Conservation (phyloP, 2,329 filamentous ascomycete species). For the Chrysoporthe austroafricana region DNA sequence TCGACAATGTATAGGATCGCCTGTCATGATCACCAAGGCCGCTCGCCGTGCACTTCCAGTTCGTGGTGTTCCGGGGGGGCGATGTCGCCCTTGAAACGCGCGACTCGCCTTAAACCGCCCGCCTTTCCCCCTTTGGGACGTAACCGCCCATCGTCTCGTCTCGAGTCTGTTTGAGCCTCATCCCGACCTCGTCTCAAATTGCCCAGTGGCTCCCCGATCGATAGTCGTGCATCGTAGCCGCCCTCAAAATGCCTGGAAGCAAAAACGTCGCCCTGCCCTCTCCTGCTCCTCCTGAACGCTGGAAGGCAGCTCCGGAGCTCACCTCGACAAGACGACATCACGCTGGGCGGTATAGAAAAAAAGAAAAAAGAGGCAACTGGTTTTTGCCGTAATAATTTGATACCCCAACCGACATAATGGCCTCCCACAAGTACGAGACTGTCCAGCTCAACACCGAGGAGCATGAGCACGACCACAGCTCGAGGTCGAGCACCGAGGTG, state of each 20-base stretch:
- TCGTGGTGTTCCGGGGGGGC: neutral
- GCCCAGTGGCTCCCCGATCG: neutral
- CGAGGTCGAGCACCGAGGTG: conserved; percentile 42
- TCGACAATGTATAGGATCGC: neutral
- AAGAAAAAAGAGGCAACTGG: conserved; percentile 16
- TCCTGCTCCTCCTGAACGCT: neutral
- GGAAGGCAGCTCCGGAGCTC: conserved; percentile 11
- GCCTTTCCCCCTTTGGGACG: neutral
- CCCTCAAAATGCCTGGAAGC: conserved; percentile 8
- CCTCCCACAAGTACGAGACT: conserved; percentile 37
- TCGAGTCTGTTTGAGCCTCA: conserved; percentile 28
- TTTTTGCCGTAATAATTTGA: conserved; percentile 13
- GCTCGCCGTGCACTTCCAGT: neutral
- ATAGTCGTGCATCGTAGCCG: conserved; percentile 8
- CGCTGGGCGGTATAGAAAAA: conserved; percentile 22
- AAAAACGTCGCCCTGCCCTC: conserved; percentile 2
- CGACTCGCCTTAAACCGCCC: conserved; percentile 6
- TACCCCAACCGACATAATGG: conserved; percentile 15
- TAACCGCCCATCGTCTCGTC: conserved; percentile 8
- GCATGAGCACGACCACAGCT: conserved; percentile 41
- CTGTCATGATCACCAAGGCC: neutral
- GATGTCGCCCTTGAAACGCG: conserved; percentile 5
- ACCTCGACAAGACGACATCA: conserved; percentile 5
- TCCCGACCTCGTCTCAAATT: conserved; percentile 24
- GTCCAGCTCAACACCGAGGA: conserved; percentile 33